Evolutionary conservation across 148 eudicot species (phyloP).

Genomic region (Camellia lanceoleosa): DNA sequence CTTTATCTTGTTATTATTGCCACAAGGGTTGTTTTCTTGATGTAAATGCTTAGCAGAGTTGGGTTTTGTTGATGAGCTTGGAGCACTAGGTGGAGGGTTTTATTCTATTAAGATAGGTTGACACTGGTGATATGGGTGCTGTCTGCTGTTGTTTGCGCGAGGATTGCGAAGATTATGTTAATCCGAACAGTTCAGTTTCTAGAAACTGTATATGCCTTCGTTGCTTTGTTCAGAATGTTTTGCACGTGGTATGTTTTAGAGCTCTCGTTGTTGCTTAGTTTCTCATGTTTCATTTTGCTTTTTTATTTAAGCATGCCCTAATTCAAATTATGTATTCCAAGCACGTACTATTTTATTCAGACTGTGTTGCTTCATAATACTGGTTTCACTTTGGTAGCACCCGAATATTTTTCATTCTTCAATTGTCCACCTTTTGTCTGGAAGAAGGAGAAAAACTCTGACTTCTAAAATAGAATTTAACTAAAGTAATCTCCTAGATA

Average conservation of each 20-base stretch:
- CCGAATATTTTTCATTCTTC: neutral
- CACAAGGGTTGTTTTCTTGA: neutral
- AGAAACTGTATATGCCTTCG: conserved; percentile 75
- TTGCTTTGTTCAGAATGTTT: conserved; percentile 71
- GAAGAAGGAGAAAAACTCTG: neutral
- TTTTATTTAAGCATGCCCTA: neutral
- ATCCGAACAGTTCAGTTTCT: conserved; percentile 58
- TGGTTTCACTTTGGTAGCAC: neutral
- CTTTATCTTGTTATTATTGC: neutral
- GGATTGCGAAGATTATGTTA: conserved; percentile 69
- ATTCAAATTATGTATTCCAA: neutral
- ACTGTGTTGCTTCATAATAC: neutral
- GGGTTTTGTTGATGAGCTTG: conserved; percentile 16
- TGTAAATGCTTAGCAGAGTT: neutral
- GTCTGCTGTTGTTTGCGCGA: conserved; percentile 83
- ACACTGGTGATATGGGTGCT: conserved; percentile 56
- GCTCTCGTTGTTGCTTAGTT: neutral
- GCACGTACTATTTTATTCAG: neutral
- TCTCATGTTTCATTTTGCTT: neutral
- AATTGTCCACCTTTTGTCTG: neutral
- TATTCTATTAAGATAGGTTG: conserved; percentile 18
- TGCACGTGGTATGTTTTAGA: conserved; percentile 59
- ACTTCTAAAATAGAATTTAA: neutral
- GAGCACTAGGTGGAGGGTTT: conserved; percentile 16
- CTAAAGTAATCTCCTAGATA: neutral